Evolutionary conservation across 192 early-diverging fungal species (phyloP).

Genomic region (Lunasporangiospora selenospora): DNA sequence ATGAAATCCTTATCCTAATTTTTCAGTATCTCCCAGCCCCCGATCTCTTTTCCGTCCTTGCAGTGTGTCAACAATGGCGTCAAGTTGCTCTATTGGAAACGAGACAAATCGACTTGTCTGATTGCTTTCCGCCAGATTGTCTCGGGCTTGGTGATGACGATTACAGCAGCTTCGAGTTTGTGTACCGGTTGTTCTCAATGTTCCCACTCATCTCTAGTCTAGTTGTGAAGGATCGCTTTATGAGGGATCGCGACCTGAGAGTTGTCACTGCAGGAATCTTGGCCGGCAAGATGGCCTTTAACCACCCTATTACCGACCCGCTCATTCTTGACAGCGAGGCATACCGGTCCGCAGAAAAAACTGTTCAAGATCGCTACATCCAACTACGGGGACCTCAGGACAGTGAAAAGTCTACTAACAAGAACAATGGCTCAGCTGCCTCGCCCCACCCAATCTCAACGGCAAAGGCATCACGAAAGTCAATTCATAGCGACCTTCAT

Average conservation of each 20-base stretch:
- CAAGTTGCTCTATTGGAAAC: conserved; percentile 33
- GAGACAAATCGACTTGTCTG: conserved; percentile 37
- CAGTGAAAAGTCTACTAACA: neutral
- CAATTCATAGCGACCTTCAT: conserved; percentile 21
- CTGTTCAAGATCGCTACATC: conserved; percentile 2
- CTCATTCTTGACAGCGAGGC: conserved; percentile 1
- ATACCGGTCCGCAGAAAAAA: conserved; percentile 6
- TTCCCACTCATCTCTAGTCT: conserved; percentile 39
- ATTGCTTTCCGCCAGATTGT: conserved; percentile 36
- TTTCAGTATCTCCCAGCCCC: conserved; percentile 37
- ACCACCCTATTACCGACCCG: conserved; percentile 5
- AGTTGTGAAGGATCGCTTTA: conserved; percentile 42
- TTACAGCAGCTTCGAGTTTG: conserved; percentile 46
- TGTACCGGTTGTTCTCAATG: conserved; percentile 37
- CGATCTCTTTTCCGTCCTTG: conserved; percentile 33
- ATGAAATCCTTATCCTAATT: conserved; percentile 28
- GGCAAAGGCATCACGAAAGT: conserved; percentile 4
- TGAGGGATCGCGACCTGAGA: conserved; percentile 33
- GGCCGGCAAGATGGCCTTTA: conserved; percentile 44
- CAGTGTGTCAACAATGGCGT: conserved; percentile 37
- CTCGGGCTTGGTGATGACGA: conserved; percentile 37
- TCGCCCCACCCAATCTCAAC: neutral
- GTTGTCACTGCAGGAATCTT: conserved; percentile 46
- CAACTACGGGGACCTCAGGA: too few relatives aligned
- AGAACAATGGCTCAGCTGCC: neutral